Evolutionary conservation across 2,329 filamentous ascomycete genomes (phyloP), one percentile per base, ranked within the genome.

Genomic region (Akanthomyces uredinophilus): DNA sequence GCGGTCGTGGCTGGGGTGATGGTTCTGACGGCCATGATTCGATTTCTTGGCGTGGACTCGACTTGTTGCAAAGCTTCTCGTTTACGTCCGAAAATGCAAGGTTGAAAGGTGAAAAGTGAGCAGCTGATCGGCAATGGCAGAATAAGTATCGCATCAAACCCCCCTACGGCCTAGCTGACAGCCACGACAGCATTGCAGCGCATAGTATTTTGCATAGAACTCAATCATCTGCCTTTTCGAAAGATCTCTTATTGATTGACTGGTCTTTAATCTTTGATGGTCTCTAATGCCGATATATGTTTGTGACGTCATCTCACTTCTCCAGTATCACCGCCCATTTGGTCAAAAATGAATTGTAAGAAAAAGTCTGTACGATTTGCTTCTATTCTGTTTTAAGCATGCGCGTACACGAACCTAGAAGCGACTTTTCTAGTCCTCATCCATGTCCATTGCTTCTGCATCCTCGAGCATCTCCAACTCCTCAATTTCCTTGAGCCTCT

Each of bases 1-100:
- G 67, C 55, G 50, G 68, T 63, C 2, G 66, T 65, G 11, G 69
- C 69, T 22, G 55, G 43, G 13, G 18, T 35, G 16, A 32, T 47
- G 4, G 41, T 47, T 32, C 3, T 46, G 16, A 18, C 53, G 10
- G 41, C 24, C 53, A 56, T 56, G 14, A 18, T 50, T 24, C 6
- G 43, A 22, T 49, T 10, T 37, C 2, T 37, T 37, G 32, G 32
- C 32, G n/a, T n/a, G n/a, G n/a, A n/a, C n/a, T n/a, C n/a, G n/a
- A 11, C 32, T 13, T 11, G 13, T 10, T 6, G 8, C 13, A 13
- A 2, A 13, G 2, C 11, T 37, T 37, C 32, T 37, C 32, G 32
- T 37, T 37, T 37, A n/a, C 6, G 32, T 10, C 2, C 6, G 8
- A 11, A 37, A 10, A 37, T 37, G 32, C 8, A 10, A 37, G 11